Evolutionary conservation across 163 green algal species (phyloP), one percentile per base, ranked within the genome.

Genomic region (Trebouxiophyceae sp.): DNA sequence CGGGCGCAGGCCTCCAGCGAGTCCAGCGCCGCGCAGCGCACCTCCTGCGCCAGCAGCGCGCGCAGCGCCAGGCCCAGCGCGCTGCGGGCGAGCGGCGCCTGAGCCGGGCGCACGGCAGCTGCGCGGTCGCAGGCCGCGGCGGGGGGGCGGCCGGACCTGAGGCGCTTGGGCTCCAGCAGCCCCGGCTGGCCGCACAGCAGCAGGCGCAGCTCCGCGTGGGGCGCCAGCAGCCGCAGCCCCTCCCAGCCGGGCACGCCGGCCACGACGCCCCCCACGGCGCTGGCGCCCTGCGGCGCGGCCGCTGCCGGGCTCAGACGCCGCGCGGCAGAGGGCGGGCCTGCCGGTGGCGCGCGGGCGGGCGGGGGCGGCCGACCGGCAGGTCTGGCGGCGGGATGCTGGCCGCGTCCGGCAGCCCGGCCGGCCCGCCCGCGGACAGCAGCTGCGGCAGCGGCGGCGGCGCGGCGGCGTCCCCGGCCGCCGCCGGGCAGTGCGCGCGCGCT

Each of bases 121-220:
- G n/a, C n/a, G n/a, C n/a, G n/a, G n/a, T n/a, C n/a, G n/a, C n/a
- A n/a, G n/a, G n/a, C n/a, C n/a, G n/a, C n/a, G n/a, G n/a, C n/a
- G n/a, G n/a, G n/a, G n/a, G n/a, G n/a, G n/a, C n/a, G 39, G 5
- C 6, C 26, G 12, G 16, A 74, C 61, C 59, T 74, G 28, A 93
- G 74, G 47, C 81, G 77, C 3, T 68, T 33, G 0, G 74, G 57
- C 54, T 89, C 78, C 23, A 91, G 76, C 32, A 91, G 75, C 24
- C 33, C 59, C n/a, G 57, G 31, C 34, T 76, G 62, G 3, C 78
- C 85, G 8, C 60, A 77, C 26, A 86, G 57, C 61, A 91, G 70
- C 58, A 95, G 65, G 6, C 83, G 79, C 71, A 93, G 63, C 77
- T 95, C 88, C 16, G 84, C 86, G n/a, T 84, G 78, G 12, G 88